Evolutionary conservation across 164 flowering plant species (phyloP), one percentile per base, ranked within the genome.

Genomic region (Kingdonia uniflora): DNA sequence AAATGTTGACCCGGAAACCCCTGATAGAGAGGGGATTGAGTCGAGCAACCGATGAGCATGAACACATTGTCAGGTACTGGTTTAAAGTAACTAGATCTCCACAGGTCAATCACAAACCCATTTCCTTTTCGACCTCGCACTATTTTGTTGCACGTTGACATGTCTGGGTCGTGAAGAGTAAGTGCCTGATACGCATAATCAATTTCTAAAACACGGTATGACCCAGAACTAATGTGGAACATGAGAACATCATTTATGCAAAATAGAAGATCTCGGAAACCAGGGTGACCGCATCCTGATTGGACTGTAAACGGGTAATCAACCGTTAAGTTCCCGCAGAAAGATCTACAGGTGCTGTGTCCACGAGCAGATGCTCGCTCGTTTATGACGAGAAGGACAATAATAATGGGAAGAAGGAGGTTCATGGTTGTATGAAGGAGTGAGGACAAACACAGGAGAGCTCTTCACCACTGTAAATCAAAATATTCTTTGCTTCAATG

Each of bases 221-320:
- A 94, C 1, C 97, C 99, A 0, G 97, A 94, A 43, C 65, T 65
- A 1, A 89, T 73, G 67, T 94, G 99, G 60, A 94, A 62, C 92
- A 89, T 84, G 29, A 89, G 81, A 0, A 84, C 77, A 16, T 86
- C 92, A 35, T 88, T 86, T 53, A 88, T 72, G 72, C 97, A 92
- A 48, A 80, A 88, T 16, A 89, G 65, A 39, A 84, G 83, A 26
- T 92, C 85, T 0, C 86, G 63, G 59, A 63, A 89, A 16, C 83
- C 89, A 1, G 81, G 80, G 54, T 88, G 89, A 33, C 99, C 97
- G 40, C 99, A 92, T 1, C 99, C 99, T 7, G 71, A 38, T 57
- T 48, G 68, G 25, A 72, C 59, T 0, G 86, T 70, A 21, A 88
- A 89, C 0, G 99, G 99, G 67, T 86, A 86, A 58, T 89, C 90